Conservation (phyloP, 176 grass and related monocot genomes). For the Tillandsia fasciculata region DNA sequence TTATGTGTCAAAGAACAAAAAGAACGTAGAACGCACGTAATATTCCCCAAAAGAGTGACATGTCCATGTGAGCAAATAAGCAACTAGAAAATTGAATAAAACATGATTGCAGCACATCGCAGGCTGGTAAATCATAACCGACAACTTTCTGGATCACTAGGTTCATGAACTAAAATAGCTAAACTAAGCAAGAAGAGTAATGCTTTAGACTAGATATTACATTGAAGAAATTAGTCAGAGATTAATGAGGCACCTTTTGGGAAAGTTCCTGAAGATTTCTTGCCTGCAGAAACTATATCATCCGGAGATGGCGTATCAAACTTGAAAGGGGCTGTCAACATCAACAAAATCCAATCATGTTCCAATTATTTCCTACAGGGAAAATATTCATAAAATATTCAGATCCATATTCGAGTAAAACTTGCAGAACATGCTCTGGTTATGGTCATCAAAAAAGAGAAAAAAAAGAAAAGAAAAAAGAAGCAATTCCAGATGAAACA, state of each 20-base stretch:
- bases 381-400: background rate
- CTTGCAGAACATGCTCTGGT: background rate
- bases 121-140: background rate
- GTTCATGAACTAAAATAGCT: background rate
- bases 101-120: too few species aligned
- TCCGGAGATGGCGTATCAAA: conserved; percentile 86
- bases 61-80: too few species aligned
- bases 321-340: conserved; percentile 68
- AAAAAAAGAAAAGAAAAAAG: background rate
- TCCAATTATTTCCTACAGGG: background rate
- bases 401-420: background rate
- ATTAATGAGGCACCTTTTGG: conserved; percentile 41
- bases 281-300: conserved; percentile 60
- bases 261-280: conserved; percentile 44
- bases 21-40: too few species aligned
- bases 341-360: background rate
- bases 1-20: background rate
- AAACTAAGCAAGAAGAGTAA: background rate
- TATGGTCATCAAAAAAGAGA: background rate
- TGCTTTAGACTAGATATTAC: too few species aligned
- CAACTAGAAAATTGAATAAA: too few species aligned
- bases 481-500: background rate
- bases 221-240: too few species aligned
- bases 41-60: too few species aligned
- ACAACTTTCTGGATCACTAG: background rate